These are phyloP conservation scores for Penicillium sp. DNA, from an alignment of 2,329 filamentous ascomycete species.

Conservation along the genomic window DNA sequence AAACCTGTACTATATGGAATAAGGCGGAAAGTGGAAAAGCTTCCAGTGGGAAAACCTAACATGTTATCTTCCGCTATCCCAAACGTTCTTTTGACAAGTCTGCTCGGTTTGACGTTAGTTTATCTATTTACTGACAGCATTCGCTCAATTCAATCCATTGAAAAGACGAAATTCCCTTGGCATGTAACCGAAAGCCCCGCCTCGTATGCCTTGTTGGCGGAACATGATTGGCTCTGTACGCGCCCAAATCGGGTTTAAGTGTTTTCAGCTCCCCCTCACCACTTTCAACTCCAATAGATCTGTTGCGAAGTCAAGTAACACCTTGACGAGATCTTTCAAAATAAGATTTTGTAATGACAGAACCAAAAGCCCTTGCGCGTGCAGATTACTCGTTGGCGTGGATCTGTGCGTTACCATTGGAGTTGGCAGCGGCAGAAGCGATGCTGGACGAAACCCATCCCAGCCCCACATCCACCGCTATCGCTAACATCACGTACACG, in stretches of 20 bases:
- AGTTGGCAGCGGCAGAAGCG: neutral
- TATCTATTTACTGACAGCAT: too few relatives aligned
- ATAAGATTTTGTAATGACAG: neutral
- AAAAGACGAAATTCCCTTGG: too few relatives aligned
- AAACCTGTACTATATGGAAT: too few relatives aligned
- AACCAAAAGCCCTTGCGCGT: neutral
- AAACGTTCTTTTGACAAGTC: too few relatives aligned
- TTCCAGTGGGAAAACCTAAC: too few relatives aligned
- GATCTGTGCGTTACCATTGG: neutral
- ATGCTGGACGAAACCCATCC: neutral
- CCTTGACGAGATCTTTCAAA: too few relatives aligned
- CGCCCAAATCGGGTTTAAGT: neutral
- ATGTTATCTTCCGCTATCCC: too few relatives aligned
- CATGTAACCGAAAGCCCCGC: neutral
- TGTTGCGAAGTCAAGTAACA: too few relatives aligned
- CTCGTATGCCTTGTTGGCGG: neutral
- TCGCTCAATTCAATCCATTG: too few relatives aligned
- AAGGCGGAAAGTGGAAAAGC: too few relatives aligned
- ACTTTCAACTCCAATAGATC: neutral
- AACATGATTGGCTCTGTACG: neutral
- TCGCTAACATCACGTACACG: conserved; percentile 23
- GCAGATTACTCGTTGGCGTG: neutral
- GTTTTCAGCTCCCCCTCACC: neutral
- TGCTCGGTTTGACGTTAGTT: too few relatives aligned
- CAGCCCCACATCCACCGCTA: neutral